phyloP scores from a whole-genome alignment of 306 rosid species.

The Datisca glomerata region DNA sequence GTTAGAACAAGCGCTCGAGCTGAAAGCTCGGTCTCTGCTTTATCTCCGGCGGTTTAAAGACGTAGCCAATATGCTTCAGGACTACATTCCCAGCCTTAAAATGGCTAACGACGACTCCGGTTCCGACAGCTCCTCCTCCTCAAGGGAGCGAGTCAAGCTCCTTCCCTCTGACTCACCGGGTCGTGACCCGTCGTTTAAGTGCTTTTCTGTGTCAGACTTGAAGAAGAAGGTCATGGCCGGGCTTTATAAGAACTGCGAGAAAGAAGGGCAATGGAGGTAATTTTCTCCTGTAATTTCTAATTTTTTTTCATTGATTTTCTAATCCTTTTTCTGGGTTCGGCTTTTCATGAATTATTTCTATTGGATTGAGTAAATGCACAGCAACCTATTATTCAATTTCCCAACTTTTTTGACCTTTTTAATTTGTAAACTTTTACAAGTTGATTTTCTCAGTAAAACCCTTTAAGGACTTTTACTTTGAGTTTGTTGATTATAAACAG shows the following conservation, averaged over 20 bases:
- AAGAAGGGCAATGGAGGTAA: slow-evolving; percentile 99
- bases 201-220: slow-evolving; percentile 88
- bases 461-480: too few species aligned
- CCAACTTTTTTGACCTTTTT: neutral
- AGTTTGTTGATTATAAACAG: too few species aligned
- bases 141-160: slow-evolving; percentile 68
- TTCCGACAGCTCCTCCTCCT: slow-evolving; percentile 47
- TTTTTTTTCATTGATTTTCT: slow-evolving; percentile 35
- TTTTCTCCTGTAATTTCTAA: neutral
- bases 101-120: slow-evolving; percentile 50
- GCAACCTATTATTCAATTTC: slow-evolving; percentile 23
- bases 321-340: slow-evolving; percentile 9
- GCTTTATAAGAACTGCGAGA: slow-evolving; percentile 52
- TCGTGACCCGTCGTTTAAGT: slow-evolving; percentile 69
- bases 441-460: neutral
- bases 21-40: slow-evolving; percentile 69
- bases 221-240: slow-evolving; percentile 94
- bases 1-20: slow-evolving; percentile 67
- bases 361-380: slow-evolving; percentile 33
- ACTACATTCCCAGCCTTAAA: slow-evolving; percentile 82
- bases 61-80: slow-evolving; percentile 90
- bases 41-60: slow-evolving; percentile 72
- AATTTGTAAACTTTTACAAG: slow-evolving; percentile 1
- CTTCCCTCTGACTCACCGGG: slow-evolving; percentile 29
- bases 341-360: slow-evolving; percentile 20